Conservation (phyloP, 2,329 filamentous ascomycete genomes). For the Catunica adiposa region DNA sequence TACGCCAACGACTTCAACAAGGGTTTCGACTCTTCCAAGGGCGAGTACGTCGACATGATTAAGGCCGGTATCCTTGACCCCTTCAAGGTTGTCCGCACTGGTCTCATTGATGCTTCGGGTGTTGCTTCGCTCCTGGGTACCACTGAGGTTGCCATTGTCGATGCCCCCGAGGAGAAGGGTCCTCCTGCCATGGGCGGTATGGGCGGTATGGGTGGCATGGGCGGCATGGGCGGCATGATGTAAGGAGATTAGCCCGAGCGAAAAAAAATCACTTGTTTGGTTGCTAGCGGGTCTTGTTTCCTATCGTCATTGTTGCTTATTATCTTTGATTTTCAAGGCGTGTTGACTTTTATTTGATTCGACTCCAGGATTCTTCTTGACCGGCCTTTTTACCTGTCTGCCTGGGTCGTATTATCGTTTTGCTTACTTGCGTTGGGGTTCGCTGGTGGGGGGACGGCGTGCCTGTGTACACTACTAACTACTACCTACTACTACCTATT, state of each 20-base stretch:
- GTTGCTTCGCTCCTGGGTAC: conserved; percentile 94
- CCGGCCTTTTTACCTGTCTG: conserved; percentile 5
- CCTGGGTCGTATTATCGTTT: conserved; percentile 7
- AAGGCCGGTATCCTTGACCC: conserved; percentile 90
- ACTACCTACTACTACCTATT: not conserved
- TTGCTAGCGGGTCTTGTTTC: not conserved
- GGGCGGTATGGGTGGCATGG: conserved; percentile 50
- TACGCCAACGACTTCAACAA: conserved; percentile 88
- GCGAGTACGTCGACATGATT: conserved; percentile 99
- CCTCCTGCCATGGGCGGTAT: conserved; percentile 43
- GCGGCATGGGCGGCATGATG: conserved; percentile 36
- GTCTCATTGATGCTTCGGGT: conserved; percentile 83
- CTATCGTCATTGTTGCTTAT: not conserved
- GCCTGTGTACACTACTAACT: conserved; percentile 6
- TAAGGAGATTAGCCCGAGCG: conserved; percentile 24
- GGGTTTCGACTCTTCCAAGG: conserved; percentile 90
- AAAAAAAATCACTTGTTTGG: not conserved
- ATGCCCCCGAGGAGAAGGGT: conserved; percentile 86
- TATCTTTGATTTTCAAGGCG: not conserved
- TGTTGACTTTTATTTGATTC: too few relatives aligned
- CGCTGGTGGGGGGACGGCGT: not conserved
- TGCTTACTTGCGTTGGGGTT: not conserved
- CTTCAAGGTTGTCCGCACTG: conserved; percentile 97
- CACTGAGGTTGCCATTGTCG: conserved; percentile 94
- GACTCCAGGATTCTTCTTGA: not conserved